Evolutionary conservation across 106 monocot species (phyloP).

Genomic region (Acorus calamus): DNA sequence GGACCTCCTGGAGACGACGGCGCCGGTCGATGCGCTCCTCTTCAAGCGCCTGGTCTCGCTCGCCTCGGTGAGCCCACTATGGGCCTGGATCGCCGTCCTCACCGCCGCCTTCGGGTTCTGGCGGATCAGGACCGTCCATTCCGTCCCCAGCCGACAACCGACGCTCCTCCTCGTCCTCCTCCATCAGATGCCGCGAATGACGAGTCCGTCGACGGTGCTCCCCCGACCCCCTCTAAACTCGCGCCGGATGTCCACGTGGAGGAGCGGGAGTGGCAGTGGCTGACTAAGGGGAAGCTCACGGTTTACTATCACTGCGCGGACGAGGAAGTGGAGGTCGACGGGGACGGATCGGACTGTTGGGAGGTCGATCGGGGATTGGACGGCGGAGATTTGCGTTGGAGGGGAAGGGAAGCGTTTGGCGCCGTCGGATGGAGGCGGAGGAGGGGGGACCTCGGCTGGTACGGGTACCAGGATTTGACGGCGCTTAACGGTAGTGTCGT

Average conservation of each 20-base stretch:
- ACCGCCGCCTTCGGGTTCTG: slow-evolving; percentile 20
- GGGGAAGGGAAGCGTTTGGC: background rate
- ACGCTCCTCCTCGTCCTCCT: too few species aligned
- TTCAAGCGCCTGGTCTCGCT: slow-evolving; percentile 18
- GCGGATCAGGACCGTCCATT: slow-evolving; percentile 11
- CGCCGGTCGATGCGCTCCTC: slow-evolving; percentile 25
- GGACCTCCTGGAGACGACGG: slow-evolving; percentile 21
- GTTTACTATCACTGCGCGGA: background rate
- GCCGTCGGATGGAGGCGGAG: slow-evolving; percentile 5
- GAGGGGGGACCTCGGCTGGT: slow-evolving; percentile 44
- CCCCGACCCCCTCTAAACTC: too few species aligned
- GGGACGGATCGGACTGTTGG: background rate
- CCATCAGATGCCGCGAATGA: background rate
- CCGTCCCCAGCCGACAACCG: background rate
- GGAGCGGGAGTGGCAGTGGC: background rate
- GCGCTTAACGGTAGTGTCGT: slow-evolving; percentile 65
- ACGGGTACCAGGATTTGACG: slow-evolving; percentile 42
- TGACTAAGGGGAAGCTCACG: too few species aligned
- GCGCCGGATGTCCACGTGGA: too few species aligned
- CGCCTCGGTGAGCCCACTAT: slow-evolving; percentile 10
- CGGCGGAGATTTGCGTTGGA: background rate
- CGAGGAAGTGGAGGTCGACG: background rate
- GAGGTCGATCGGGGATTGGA: too few species aligned
- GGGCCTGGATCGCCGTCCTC: slow-evolving; percentile 18
- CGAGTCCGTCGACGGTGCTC: background rate